phyloP scores from a whole-genome alignment of 805 yeast species.

The Pichia heedii region DNA sequence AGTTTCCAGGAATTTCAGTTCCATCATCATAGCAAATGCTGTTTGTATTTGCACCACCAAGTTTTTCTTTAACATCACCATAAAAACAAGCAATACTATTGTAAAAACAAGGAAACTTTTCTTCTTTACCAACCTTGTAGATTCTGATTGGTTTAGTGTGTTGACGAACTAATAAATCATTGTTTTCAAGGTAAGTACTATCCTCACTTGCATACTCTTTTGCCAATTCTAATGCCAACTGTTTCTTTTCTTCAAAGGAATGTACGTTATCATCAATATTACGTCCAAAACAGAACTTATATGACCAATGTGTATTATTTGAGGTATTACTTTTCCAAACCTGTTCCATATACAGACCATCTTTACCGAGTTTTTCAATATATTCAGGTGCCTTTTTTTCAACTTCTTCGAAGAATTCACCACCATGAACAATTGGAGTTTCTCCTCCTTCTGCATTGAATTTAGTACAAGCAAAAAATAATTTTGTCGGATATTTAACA shows the following conservation, averaged over 20 bases:
- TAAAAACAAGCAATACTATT: neutral
- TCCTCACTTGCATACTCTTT: too few species aligned
- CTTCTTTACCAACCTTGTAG: neutral
- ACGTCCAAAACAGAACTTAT: neutral
- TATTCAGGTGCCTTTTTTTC: neutral
- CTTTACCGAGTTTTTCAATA: neutral
- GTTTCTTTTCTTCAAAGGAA: too few species aligned
- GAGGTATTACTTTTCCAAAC: neutral
- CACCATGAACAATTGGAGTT: slow-evolving; percentile 1
- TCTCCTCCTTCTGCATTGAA: neutral
- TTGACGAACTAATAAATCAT: too few species aligned
- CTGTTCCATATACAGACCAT: neutral
- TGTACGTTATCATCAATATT: neutral
- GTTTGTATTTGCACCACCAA: neutral
- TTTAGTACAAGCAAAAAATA: slow-evolving; percentile 1
- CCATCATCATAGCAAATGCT: slow-evolving; percentile 1
- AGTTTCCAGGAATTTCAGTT: neutral
- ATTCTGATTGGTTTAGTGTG: too few species aligned
- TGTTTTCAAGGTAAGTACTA: too few species aligned
- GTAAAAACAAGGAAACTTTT: too few species aligned
- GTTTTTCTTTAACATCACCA: neutral
- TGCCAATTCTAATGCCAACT: too few species aligned
- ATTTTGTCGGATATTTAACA: slow-evolving; percentile 1
- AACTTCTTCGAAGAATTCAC: neutral
- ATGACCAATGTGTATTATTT: neutral